phyloP scores from a whole-genome alignment of 2,329 filamentous ascomycete genomes.

The Lachnellula hyalina region DNA sequence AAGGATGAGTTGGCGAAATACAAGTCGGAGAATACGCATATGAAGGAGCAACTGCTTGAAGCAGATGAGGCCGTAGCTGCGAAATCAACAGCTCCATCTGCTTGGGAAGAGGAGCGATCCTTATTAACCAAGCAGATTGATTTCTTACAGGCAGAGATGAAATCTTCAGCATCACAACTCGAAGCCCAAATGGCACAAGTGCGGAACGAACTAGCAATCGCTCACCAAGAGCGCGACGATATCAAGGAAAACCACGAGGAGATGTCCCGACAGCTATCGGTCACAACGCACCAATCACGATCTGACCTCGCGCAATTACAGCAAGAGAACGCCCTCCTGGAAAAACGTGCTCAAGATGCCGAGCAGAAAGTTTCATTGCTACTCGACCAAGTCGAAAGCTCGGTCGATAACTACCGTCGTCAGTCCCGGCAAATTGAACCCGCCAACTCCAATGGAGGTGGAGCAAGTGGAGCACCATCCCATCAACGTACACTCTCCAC shows the following conservation, averaged over 20 bases:
- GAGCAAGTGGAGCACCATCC: conserved; percentile 31
- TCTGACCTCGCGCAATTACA: conserved; percentile 76
- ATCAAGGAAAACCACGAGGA: conserved; percentile 53
- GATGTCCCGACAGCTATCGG: conserved; percentile 50
- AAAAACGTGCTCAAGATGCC: conserved; percentile 80
- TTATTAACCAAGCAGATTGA: conserved; percentile 64
- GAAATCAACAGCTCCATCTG: conserved; percentile 42
- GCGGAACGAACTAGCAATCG: conserved; percentile 61
- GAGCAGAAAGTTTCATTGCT: conserved; percentile 90
- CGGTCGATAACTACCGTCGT: conserved; percentile 90
- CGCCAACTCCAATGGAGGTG: conserved; percentile 29
- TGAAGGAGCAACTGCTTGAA: conserved; percentile 75
- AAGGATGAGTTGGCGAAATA: conserved; percentile 94
- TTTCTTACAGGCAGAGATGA: conserved; percentile 63
- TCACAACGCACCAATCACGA: conserved; percentile 48
- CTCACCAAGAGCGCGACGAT: conserved; percentile 64
- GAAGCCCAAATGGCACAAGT: conserved; percentile 67
- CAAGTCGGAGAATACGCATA: conserved; percentile 76
- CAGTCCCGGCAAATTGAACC: conserved; percentile 57
- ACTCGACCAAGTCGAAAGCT: conserved; percentile 88
- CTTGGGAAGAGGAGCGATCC: conserved; percentile 72
- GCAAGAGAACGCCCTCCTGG: conserved; percentile 73
- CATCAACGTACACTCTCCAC: conserved; percentile 33
- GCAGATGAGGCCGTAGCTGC: conserved; percentile 50
- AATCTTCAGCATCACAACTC: conserved; percentile 58